Percentiles rank a stretch among this genome's conserved stretches.
Conservation (phyloP, 2,329 filamentous ascomycete genomes). For the Arthrinium phaeospermum region DNA sequence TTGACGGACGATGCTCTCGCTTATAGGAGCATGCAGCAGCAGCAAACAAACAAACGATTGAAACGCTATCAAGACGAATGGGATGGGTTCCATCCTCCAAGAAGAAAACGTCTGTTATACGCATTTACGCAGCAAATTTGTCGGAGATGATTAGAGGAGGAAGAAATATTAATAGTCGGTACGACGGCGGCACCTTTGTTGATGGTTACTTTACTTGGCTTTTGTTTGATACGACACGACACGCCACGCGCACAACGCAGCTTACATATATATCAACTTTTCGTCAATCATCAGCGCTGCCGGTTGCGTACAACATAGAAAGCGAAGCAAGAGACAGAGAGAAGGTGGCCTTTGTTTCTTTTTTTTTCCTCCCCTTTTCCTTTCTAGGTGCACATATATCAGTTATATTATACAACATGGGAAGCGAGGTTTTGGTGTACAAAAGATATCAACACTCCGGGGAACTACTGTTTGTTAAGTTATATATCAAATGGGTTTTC, state of each 20-base stretch:
- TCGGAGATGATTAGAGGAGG: not conserved
- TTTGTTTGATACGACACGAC: not conserved
- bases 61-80: not conserved
- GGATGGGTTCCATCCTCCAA: not conserved
- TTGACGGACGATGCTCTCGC: too few species aligned
- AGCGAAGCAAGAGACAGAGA: not conserved
- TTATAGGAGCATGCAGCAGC: too few species aligned
- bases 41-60: not conserved
- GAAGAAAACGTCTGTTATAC: not conserved
- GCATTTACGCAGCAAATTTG: not conserved
- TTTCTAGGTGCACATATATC: not conserved
- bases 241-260: not conserved
- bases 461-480: not conserved
- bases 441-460: not conserved
- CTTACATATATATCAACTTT: not conserved
- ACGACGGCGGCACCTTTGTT: not conserved
- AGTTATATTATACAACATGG: not conserved
- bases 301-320: not conserved
- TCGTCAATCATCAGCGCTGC: not conserved
- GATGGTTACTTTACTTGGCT: not conserved
- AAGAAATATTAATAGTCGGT: not conserved
- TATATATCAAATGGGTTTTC: not conserved
- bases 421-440: constrained; percentile 8
- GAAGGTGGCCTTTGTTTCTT: not conserved
- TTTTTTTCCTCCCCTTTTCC: too few species aligned